Base-by-base conservation (phyloP, 179 eudicot genomes). In the Spergularia azorica region DNA sequence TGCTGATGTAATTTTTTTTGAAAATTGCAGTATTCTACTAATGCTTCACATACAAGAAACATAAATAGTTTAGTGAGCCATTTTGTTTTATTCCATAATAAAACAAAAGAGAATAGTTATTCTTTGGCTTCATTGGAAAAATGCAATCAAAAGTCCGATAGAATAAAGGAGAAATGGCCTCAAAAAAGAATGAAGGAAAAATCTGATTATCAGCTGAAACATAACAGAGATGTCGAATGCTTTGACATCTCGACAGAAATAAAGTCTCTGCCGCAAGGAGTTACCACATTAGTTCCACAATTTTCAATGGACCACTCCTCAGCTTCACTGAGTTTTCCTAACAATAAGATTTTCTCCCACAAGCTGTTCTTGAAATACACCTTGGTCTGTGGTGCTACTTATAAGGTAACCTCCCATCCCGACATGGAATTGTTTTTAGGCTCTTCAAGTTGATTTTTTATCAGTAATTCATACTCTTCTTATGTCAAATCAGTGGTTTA, bases 21-120 rank as follows among this genome's bases (percentile, higher is more conserved):
- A 43, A 6, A 67, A 41, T 43, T 15, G 54, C 6, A 54, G 9
- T 38, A 7, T 11, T 4, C 38, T n/a, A 43, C 55, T 73, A 16
- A 54, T 57, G 20, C 13, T 59, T 73, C 54, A 56, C 32, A 9
- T 39, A 72, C 50, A 72, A 43, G 41, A 17, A 43, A 17, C 21
- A 41, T 5, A 41, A 39, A 12, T 41, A 39, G 36, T 5, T 71
- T 38, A 55, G 12, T 15, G 64, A 58, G 52, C 11, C 65, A 72
- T 57, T 16, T 72, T 72, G 54, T 20, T 18, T 59, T 72, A 72
- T 62, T 72, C 56, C 39, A 72, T 66, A 14, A 9, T 52, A 70
- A 9, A 55, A 70, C 43, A 36, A 54, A 70, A 60, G 12, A 21
- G 13, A 63, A 15, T 26, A 16, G 15, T 9, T 32, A 36, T 21